Evolutionary conservation across 345 rosid species (phyloP).

Genomic region (Reutealis trisperma): DNA sequence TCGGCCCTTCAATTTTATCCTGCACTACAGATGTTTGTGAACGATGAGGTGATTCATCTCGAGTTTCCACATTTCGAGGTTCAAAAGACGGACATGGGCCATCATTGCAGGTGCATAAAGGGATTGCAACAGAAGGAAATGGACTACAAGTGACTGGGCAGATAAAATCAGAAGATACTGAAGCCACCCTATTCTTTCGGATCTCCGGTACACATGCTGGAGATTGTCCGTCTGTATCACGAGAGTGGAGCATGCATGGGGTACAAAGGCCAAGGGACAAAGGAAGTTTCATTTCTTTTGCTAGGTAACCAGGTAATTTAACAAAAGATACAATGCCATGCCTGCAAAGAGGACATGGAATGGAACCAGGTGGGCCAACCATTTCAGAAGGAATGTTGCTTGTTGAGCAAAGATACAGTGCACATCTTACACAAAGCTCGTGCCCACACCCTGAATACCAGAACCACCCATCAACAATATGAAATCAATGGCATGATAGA

Average conservation of each 20-base stretch:
- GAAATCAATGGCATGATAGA: slow-evolving; percentile 4
- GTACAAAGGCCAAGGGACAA: slow-evolving; percentile 83
- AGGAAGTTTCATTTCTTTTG: slow-evolving; percentile 62
- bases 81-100: slow-evolving; percentile 83
- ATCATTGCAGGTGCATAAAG: slow-evolving; percentile 84
- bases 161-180: slow-evolving; percentile 79
- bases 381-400: slow-evolving; percentile 67
- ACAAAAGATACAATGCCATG: slow-evolving; percentile 72
- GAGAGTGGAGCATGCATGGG: slow-evolving; percentile 85
- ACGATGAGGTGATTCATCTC: slow-evolving; percentile 47
- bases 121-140: slow-evolving; percentile 84
- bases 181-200: slow-evolving; percentile 63
- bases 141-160: slow-evolving; percentile 96
- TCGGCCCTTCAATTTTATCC: slow-evolving; percentile 71
- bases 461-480: slow-evolving; percentile 1
- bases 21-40: slow-evolving; percentile 52
- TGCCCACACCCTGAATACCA: slow-evolving; percentile 80
- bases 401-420: slow-evolving; percentile 89
- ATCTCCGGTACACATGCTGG: slow-evolving; percentile 60
- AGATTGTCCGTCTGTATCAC: slow-evolving; percentile 55
- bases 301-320: slow-evolving; percentile 66
- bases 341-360: slow-evolving; percentile 98
- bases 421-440: slow-evolving; percentile 91
- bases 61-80: slow-evolving; percentile 53
- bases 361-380: slow-evolving; percentile 73